phyloP scores from a whole-genome alignment of 768 basidiomycete genomes.

The Calocera viscosa region DNA sequence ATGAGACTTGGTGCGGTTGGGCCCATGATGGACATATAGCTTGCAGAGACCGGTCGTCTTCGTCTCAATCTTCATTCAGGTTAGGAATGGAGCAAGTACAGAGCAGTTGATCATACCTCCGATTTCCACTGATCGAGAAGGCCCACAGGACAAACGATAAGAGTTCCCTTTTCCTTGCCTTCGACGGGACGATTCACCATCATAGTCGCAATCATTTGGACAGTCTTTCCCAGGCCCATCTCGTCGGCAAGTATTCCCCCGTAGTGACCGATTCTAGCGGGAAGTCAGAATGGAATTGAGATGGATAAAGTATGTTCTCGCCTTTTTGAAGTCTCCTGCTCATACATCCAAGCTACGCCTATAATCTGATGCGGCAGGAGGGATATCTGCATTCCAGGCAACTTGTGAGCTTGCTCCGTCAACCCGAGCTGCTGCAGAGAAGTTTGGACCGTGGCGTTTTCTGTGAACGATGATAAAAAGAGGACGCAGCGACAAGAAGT shows the following conservation, averaged over 20 bases:
- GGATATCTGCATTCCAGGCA: conserved; percentile 58
- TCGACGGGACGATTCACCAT: conserved; percentile 44
- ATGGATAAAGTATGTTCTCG: neutral
- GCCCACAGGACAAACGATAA: conserved; percentile 66
- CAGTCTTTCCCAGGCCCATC: conserved; percentile 39
- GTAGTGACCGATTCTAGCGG: neutral
- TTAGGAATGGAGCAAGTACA: neutral
- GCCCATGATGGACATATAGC: conserved; percentile 61
- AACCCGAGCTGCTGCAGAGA: conserved; percentile 24
- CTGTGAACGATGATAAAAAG: conserved; percentile 16
- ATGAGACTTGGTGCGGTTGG: conserved; percentile 6
- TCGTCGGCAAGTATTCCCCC: conserved; percentile 25
- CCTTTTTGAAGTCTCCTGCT: conserved; percentile 43
- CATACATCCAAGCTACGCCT: conserved; percentile 72
- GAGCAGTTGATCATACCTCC: conserved; percentile 25
- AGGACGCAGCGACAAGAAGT: neutral
- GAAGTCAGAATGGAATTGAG: conserved; percentile 10
- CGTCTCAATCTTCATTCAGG: conserved; percentile 45
- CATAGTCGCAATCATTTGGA: conserved; percentile 73
- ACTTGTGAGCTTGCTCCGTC: conserved; percentile 38
- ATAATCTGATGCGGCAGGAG: conserved; percentile 64
- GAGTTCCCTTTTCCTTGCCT: conserved; percentile 38
- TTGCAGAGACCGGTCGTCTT: conserved; percentile 52
- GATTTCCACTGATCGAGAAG: conserved; percentile 44
- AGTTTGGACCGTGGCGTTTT: conserved; percentile 26